Base-by-base conservation (phyloP, 257 asterid genomes). In the Leonotis leonurus region DNA sequence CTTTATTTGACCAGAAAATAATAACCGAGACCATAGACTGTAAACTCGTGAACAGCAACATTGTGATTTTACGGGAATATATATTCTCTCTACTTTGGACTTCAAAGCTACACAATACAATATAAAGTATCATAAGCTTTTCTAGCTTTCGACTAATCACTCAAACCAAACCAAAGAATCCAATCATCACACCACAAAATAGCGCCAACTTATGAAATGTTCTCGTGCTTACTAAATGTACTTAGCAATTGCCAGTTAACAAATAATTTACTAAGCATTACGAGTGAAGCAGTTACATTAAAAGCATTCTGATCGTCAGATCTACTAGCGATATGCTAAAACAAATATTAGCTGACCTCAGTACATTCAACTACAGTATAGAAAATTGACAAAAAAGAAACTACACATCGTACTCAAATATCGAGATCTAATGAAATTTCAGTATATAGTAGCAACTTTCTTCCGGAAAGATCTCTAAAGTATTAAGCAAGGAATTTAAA, bases 221-320 rank as follows among this genome's bases (percentile, higher is more conserved):
- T n/a, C n/a, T n/a, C n/a, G n/a, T n/a, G n/a, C 16, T 7, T 8
- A 14, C 41, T 3, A 33, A 40, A 25, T 5, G 26, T 21, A 14
- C n/a, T 29, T 2, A 39, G 9, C 17, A 32, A 17, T 46, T 46
- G 32, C 8, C 32, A 0, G 17, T n/a, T n/a, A 16, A 49, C 30
- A 35, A 11, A 8, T 13, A n/a, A 46, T 27, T 9, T 6, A 35
- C 2, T 21, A 13, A 62, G 48, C 49, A 27, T 49, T 21, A 5
- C 1, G 13, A 21, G 18, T 18, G 12, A 37, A 4, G 12, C 22
- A 43, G 24, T 10, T 1, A 8, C 58, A 48, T 6, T 1, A 18
- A 6, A 12, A 27, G 41, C 60, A 25, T 32, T 17, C 49, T 43
- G 43, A 26, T 21, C 53, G 9, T 50, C 78, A 57, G 78, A 73